Percentiles rank a stretch among this genome's conserved stretches.
These are phyloP conservation scores for Ascochyta fabae DNA, from an alignment of 2,329 filamentous ascomycete genomes.

Conservation along the genomic window DNA sequence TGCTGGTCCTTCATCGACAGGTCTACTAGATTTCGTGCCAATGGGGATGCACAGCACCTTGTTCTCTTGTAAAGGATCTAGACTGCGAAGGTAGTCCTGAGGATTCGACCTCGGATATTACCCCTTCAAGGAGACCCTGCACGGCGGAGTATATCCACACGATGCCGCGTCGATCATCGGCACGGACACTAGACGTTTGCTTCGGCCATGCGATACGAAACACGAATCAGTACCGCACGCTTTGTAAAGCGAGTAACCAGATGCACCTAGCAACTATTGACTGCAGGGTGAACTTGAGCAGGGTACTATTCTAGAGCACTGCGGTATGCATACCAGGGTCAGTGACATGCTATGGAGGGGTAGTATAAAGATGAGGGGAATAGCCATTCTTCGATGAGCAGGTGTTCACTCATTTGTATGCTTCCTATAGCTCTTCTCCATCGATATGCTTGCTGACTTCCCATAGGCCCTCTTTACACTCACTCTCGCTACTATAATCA, in stretches of 20 bases:
- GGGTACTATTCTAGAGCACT: slow-evolving; percentile 2
- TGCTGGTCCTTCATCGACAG: slow-evolving; percentile 7
- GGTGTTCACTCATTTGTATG: slow-evolving; percentile 17
- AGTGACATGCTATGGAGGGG: slow-evolving; percentile 5
- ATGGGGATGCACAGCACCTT: not conserved
- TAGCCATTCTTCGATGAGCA: slow-evolving; percentile 3
- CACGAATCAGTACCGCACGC: slow-evolving; percentile 14
- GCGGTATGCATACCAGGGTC: slow-evolving; percentile 4
- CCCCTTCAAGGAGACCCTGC: slow-evolving; percentile 9
- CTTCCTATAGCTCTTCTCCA: not conserved
- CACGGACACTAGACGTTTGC: slow-evolving; percentile 15
- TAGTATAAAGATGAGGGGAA: slow-evolving; percentile 13
- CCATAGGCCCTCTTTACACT: slow-evolving; percentile 13
- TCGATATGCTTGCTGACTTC: slow-evolving; percentile 12
- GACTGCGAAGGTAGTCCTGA: not conserved
- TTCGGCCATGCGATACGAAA: slow-evolving; percentile 7
- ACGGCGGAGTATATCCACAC: not conserved
- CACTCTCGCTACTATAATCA: slow-evolving; percentile 11
- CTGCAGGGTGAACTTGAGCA: not conserved
- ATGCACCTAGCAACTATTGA: slow-evolving; percentile 10
- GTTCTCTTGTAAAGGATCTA: not conserved
- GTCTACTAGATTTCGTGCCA: not conserved
- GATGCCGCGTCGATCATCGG: slow-evolving; percentile 11
- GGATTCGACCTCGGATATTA: slow-evolving; percentile 16
- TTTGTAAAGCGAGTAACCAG: slow-evolving; percentile 5